These are phyloP conservation scores for Grifola frondosa DNA, from an alignment of 1,284 basidiomycete species.

Conservation along the genomic window DNA sequence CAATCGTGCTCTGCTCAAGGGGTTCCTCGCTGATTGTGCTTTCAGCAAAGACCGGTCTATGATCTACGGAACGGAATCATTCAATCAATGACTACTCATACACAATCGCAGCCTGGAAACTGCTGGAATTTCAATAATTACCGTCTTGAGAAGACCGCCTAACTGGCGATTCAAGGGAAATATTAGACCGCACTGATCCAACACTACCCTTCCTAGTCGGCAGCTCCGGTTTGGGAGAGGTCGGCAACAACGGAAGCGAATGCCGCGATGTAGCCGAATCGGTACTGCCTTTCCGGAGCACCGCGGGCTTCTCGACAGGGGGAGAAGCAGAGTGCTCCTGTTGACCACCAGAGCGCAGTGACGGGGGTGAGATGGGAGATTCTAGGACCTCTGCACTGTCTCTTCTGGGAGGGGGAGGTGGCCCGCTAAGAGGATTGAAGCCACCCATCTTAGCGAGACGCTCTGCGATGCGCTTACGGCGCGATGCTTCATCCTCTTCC, in stretches of 20 bases:
- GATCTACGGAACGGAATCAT: slow-evolving; percentile 22
- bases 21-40: slow-evolving; percentile 10
- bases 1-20: slow-evolving; percentile 4
- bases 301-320: slow-evolving; percentile 1
- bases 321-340: background rate
- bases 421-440: slow-evolving; percentile 56
- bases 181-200: slow-evolving; percentile 20
- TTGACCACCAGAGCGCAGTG: background rate
- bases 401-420: slow-evolving; percentile 30
- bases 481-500: slow-evolving; percentile 54
- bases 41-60: slow-evolving; percentile 4
- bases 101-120: slow-evolving; percentile 16
- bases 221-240: slow-evolving; percentile 16
- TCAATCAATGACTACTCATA: slow-evolving; percentile 32
- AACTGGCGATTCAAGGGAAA: slow-evolving; percentile 7
- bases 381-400: slow-evolving; percentile 18
- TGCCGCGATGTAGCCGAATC: slow-evolving; percentile 3
- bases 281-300: background rate
- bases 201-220: slow-evolving; percentile 30
- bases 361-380: slow-evolving; percentile 12
- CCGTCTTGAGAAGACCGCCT: slow-evolving; percentile 39
- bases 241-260: slow-evolving; percentile 12
- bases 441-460: slow-evolving; percentile 65
- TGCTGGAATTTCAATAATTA: slow-evolving; percentile 43
- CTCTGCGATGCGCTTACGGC: slow-evolving; percentile 59